Evolutionary conservation across 148 eudicot genomes (phyloP).

Genomic region (Silene uniflora): DNA sequence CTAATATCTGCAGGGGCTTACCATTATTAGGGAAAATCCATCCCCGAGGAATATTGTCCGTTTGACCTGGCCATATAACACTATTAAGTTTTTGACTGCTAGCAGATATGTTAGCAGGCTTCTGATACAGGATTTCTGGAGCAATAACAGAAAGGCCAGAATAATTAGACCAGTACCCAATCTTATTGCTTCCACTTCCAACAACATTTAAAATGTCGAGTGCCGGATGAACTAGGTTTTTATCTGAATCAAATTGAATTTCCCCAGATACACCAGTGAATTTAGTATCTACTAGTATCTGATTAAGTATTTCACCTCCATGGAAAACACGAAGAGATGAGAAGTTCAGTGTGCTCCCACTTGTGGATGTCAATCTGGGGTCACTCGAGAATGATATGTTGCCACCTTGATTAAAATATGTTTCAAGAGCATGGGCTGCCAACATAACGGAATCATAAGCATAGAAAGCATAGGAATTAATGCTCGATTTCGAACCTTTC

Average conservation of each 20-base stretch:
- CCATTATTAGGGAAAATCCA: conserved; percentile 96
- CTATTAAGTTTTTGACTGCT: conserved; percentile 42
- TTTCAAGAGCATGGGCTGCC: conserved; percentile 71
- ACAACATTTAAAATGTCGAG: conserved; percentile 63
- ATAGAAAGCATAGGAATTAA: conserved; percentile 71
- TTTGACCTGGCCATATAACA: conserved; percentile 92
- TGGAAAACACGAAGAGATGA: conserved; percentile 51
- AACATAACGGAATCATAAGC: conserved; percentile 91
- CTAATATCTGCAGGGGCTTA: conserved; percentile 63
- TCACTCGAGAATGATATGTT: conserved; percentile 52
- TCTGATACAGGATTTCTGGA: conserved; percentile 54
- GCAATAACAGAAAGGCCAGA: conserved; percentile 66
- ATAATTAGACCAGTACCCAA: conserved; percentile 83
- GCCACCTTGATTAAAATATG: conserved; percentile 49
- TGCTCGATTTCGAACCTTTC: conserved; percentile 43
- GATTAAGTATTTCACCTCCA: conserved; percentile 56
- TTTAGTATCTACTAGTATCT: conserved; percentile 38
- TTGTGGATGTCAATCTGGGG: conserved; percentile 37
- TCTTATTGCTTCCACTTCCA: conserved; percentile 56
- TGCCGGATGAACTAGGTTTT: conserved; percentile 57
- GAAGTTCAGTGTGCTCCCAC: conserved; percentile 43
- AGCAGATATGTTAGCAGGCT: conserved; percentile 45
- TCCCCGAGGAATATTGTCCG: conserved; percentile 58
- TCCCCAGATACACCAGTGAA: conserved; percentile 63
- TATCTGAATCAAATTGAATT: conserved; percentile 52